These are phyloP conservation scores for Echium plantagineum DNA, from an alignment of 257 asterid genomes.

Conservation along the genomic window DNA sequence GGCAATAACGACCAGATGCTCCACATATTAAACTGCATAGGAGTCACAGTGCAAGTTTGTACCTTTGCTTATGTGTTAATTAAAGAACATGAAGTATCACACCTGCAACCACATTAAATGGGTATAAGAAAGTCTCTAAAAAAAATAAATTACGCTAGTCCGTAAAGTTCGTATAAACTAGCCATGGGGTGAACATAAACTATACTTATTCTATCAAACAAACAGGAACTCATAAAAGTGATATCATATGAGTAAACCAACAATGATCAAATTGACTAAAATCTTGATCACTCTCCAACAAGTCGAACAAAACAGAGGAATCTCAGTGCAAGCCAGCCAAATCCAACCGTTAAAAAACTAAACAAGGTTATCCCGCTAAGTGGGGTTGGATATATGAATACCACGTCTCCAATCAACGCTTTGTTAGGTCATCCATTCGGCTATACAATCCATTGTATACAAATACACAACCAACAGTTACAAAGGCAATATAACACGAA, in stretches of 20 bases:
- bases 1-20: neutral
- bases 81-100: constrained; percentile 24
- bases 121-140: constrained; percentile 12
- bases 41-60: constrained; percentile 3
- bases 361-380: too few species aligned
- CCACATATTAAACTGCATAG: neutral
- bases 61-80: constrained; percentile 29
- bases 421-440: too few species aligned
- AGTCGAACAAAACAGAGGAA: neutral
- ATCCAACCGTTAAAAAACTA: neutral
- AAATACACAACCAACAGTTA: too few species aligned
- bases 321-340: neutral
- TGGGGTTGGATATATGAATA: too few species aligned
- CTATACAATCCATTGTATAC: too few species aligned
- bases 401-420: too few species aligned
- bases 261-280: neutral
- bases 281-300: neutral
- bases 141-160: neutral
- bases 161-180: neutral
- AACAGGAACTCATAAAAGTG: constrained; percentile 1
- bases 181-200: neutral
- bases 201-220: neutral
- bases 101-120: constrained; percentile 34
- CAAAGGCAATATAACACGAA: constrained; percentile 4
- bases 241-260: neutral